Evolutionary conservation across 1,284 basidiomycete species (phyloP), one percentile per base, ranked within the genome.

Genomic region (Ustilago loliicola): DNA sequence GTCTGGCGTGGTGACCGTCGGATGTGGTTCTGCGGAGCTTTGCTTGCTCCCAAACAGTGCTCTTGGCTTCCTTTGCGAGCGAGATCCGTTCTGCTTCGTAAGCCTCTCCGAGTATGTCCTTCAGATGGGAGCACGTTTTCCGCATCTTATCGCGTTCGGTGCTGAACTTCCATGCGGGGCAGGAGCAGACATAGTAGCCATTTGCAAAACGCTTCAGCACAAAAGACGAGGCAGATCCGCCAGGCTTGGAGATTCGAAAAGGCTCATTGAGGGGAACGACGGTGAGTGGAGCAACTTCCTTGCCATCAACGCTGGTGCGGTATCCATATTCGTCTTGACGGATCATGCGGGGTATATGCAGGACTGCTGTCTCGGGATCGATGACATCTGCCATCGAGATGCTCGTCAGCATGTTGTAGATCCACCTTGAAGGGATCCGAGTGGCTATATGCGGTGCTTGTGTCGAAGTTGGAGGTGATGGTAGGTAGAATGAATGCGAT

Each of bases 71-170:
- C n/a, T 65, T 68, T 11, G 65, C 67, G 3, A 72, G 19, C 1
- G 63, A 25, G 23, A 65, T 60, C 8, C 63, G 56, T 25, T 75
- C 67, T 9, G 30, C 84, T 81, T 91, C 90, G 83, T 91, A 91
- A 47, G 87, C 87, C 13, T 90, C 90, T 2, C 91, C 91, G 17
- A 92, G 88, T 17, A 91, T 83, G 1, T 88, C 83, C 63, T 88
- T 88, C 48, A 92, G 87, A 78, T 92, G 91, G 72, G 91, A 90
- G 87, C 91, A 92, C 3, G 89, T 89, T 21, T 91, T 90, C 1
- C 89, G 89, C 77, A 90, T 89, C 48, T 89, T 87, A 8, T 90
- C 89, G 19, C 81, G 83, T 15, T 89, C 88, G 27, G 86, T 86
- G 58, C 89, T 89, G 74, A 90, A 89, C 55, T 88, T 87, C 91